These are phyloP conservation scores for Umbelopsis sp. DNA, from an alignment of 192 early-diverging fungal species.

Conservation along the genomic window DNA sequence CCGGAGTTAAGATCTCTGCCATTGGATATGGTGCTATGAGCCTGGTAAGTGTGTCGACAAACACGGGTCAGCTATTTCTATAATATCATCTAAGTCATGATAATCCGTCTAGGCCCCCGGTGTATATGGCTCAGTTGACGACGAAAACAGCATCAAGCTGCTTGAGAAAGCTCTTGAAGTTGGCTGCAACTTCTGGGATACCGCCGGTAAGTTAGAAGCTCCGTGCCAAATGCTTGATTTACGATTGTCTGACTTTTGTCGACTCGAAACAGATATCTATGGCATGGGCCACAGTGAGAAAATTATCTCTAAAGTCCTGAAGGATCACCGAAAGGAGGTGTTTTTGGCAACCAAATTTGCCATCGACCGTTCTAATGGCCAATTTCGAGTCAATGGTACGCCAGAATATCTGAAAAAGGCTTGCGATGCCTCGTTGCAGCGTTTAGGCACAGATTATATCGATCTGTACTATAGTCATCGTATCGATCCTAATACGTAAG, in stretches of 20 bases:
- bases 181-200: constrained; percentile 65
- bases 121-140: constrained; percentile 41
- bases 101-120: background rate
- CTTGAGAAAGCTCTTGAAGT: constrained; percentile 52
- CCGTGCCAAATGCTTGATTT: background rate
- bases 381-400: constrained; percentile 20
- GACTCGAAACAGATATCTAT: constrained; percentile 56
- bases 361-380: constrained; percentile 8
- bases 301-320: constrained; percentile 51
- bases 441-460: constrained; percentile 59
- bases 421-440: constrained; percentile 45
- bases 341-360: constrained; percentile 72
- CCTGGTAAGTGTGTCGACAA: background rate
- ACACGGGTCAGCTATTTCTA: background rate
- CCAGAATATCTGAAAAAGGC: constrained; percentile 57
- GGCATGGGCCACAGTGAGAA: constrained; percentile 59
- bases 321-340: constrained; percentile 51
- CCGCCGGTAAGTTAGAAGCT: constrained; percentile 14
- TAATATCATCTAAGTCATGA: constrained; percentile 23
- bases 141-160: constrained; percentile 40
- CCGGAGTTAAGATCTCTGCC: constrained; percentile 36
- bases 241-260: constrained; percentile 49
- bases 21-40: constrained; percentile 51
- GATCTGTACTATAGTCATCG: constrained; percentile 69
- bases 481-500: constrained; percentile 52